These are phyloP conservation scores for Urtica urens DNA, from an alignment of 306 rosid genomes.

Conservation along the genomic window DNA sequence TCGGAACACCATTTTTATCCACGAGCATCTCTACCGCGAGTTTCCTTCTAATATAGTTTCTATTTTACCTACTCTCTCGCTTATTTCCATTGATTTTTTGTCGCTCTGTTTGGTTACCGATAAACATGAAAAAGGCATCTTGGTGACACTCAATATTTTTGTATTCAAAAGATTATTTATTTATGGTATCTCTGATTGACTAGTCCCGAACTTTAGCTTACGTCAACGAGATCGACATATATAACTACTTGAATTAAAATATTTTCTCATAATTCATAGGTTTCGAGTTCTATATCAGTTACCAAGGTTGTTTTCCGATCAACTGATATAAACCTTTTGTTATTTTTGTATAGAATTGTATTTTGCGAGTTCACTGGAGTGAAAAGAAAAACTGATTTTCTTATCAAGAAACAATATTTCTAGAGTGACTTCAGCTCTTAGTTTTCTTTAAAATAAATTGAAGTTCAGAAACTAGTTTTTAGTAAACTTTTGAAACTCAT, in stretches of 20 bases:
- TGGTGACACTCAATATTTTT: neutral
- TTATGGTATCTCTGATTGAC: neutral
- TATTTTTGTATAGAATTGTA: no score
- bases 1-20: slow-evolving; percentile 76
- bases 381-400: no score
- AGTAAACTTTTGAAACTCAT: no score
- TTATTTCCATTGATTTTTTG: neutral
- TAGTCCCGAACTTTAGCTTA: neutral
- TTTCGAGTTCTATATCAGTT: neutral
- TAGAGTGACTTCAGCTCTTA: no score
- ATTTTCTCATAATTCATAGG: neutral
- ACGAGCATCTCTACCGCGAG: slow-evolving; percentile 86
- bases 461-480: no score
- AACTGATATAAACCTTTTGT: no score
- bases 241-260: neutral
- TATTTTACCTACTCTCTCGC: neutral
- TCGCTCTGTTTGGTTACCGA: slow-evolving; percentile 11
- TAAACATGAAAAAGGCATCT: neutral
- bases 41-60: slow-evolving; percentile 53
- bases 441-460: no score
- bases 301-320: neutral
- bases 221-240: slow-evolving; percentile 22
- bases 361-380: no score
- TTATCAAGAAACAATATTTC: no score
- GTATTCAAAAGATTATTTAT: neutral